Conservation (phyloP, 352 stramenopile genomes). For the Globisporangium heterothallicum region DNA sequence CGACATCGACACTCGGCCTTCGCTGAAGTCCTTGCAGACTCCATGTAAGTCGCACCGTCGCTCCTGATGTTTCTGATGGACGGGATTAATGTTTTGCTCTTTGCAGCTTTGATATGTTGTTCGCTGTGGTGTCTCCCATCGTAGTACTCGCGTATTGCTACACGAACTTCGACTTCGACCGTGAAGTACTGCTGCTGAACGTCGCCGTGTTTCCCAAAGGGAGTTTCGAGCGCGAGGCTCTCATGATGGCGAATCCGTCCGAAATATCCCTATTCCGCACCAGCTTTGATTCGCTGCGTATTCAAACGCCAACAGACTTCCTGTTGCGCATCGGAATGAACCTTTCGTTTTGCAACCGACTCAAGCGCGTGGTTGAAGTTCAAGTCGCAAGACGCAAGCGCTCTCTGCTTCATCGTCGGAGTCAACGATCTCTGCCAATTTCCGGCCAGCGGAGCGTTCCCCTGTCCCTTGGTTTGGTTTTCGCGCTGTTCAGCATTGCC, state of each 20-base stretch:
- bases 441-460: background rate
- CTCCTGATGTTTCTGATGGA: no score
- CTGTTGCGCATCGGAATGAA: slow-evolving; percentile 35
- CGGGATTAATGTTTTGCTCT: no score
- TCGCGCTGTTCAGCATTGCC: background rate
- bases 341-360: slow-evolving; percentile 21
- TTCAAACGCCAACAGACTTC: slow-evolving; percentile 17
- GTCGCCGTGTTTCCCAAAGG: slow-evolving; percentile 1
- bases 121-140: slow-evolving; percentile 24
- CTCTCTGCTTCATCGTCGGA: background rate
- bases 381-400: slow-evolving; percentile 17
- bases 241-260: slow-evolving; percentile 21
- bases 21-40: slow-evolving; percentile 31
- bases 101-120: slow-evolving; percentile 25
- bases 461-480: background rate
- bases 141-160: slow-evolving; percentile 25
- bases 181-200: slow-evolving; percentile 4
- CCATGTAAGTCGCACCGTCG: slow-evolving; percentile 14
- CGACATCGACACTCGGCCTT: slow-evolving; percentile 16
- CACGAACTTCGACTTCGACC: slow-evolving; percentile 26
- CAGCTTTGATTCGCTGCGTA: slow-evolving; percentile 30
- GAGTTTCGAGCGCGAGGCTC: slow-evolving; percentile 29
- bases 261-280: slow-evolving; percentile 24
- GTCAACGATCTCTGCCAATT: background rate
- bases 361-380: slow-evolving; percentile 26